A percentile compares a stretch with the other conserved stretches of the same genome.
Evolutionary conservation across 2,329 filamentous ascomycete species (phyloP).

Genomic region (Bipolaris gigantea): DNA sequence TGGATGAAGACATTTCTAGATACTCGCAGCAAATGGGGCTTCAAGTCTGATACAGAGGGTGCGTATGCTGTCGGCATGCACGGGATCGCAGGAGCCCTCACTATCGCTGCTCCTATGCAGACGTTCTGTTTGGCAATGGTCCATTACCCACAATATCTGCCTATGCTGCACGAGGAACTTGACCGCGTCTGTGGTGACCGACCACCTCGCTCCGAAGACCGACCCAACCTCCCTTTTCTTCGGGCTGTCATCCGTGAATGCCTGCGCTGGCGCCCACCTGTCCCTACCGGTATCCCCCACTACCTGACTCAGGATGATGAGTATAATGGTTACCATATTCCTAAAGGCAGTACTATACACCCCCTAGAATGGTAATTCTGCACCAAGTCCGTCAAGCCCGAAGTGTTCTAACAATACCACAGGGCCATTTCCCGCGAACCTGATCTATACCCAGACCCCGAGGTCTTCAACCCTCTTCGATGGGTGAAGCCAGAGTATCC

Average conservation of each 20-base stretch:
- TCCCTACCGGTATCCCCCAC: slow-evolving; percentile 57
- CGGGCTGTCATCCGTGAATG: slow-evolving; percentile 46
- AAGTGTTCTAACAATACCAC: slow-evolving; percentile 12
- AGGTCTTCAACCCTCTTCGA: slow-evolving; percentile 60
- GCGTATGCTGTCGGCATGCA: slow-evolving; percentile 54
- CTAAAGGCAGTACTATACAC: slow-evolving; percentile 55
- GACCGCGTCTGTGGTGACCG: slow-evolving; percentile 47
- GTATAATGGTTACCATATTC: slow-evolving; percentile 61
- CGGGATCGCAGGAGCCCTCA: slow-evolving; percentile 51
- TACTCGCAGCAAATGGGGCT: slow-evolving; percentile 45
- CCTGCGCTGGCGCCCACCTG: slow-evolving; percentile 51
- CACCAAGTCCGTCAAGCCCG: too few relatives aligned
- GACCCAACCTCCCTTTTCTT: slow-evolving; percentile 45
- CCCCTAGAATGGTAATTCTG: slow-evolving; percentile 48
- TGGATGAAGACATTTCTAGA: slow-evolving; percentile 52
- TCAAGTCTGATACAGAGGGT: slow-evolving; percentile 49
- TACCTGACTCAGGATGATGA: slow-evolving; percentile 57
- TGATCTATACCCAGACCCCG: slow-evolving; percentile 65
- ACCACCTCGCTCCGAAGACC: slow-evolving; percentile 42
- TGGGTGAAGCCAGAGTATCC: slow-evolving; percentile 63
- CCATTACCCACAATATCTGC: slow-evolving; percentile 49
- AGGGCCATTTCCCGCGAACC: slow-evolving; percentile 59
- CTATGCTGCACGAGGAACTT: slow-evolving; percentile 46
- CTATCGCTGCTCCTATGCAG: slow-evolving; percentile 52
- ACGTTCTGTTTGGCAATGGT: slow-evolving; percentile 52